Percentiles rank a stretch among this genome's conserved stretches.
Conservation (phyloP, 192 early-diverging fungal species). For the Powellomyces hirtus region DNA sequence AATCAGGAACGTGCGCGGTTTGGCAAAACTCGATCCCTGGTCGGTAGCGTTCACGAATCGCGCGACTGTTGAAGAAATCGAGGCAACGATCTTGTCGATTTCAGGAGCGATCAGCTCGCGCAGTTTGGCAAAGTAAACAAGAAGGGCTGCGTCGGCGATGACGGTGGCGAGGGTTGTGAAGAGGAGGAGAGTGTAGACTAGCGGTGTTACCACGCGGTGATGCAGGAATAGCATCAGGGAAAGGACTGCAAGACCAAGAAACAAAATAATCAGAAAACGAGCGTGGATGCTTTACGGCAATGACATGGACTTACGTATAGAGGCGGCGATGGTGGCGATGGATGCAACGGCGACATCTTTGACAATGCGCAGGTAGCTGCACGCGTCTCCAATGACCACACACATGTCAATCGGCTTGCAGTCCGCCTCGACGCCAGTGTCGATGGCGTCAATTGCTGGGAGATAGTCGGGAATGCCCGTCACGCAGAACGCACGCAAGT, state of each 20-base stretch:
- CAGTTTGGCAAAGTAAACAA: constrained; percentile 6
- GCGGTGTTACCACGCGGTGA: background rate
- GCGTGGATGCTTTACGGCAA: background rate
- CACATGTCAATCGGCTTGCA: constrained; percentile 5
- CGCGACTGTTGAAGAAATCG: background rate
- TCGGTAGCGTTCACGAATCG: background rate
- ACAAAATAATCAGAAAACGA: background rate
- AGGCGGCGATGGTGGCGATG: constrained; percentile 1
- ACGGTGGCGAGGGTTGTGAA: background rate
- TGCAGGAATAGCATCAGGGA: background rate
- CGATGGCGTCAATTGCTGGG: background rate
- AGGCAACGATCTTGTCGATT: background rate
- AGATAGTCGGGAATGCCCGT: background rate
- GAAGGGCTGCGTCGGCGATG: background rate
- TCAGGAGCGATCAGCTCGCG: background rate
- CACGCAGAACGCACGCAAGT: background rate
- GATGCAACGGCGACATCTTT: background rate
- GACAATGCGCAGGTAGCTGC: background rate
- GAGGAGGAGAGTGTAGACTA: constrained; percentile 7
- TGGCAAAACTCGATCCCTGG: background rate
- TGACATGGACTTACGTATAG: background rate
- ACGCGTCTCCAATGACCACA: background rate
- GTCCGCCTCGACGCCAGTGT: background rate
- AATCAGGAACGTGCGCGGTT: constrained; percentile 1
- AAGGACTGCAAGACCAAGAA: background rate